Evolutionary conservation across 1,139 yeast species (phyloP).

Genomic region (Blastobotrys ciferrii): DNA sequence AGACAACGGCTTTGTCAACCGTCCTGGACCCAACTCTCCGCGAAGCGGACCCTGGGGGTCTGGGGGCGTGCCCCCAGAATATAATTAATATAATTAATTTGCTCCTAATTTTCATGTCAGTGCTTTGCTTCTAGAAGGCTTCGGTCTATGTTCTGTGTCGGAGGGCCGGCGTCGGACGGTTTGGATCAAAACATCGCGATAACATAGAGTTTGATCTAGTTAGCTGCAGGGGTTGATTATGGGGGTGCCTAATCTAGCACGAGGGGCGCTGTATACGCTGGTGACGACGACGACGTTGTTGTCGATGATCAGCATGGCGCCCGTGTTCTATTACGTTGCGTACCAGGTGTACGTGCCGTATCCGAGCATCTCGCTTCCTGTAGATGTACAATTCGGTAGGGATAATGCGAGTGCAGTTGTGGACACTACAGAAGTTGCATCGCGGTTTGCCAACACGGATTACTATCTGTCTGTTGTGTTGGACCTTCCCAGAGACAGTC

Average conservation of each 20-base stretch:
- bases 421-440: background rate
- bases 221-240: too few relatives aligned
- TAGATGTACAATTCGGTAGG: constrained; percentile 7
- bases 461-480: constrained; percentile 33
- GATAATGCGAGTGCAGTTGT: constrained; percentile 5
- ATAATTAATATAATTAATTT: too few relatives aligned
- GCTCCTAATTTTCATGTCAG: too few relatives aligned
- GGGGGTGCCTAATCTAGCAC: background rate
- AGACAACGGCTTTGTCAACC: too few relatives aligned
- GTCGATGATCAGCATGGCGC: constrained; percentile 6
- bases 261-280: constrained; percentile 5
- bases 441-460: constrained; percentile 17
- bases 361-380: constrained; percentile 9
- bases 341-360: constrained; percentile 15
- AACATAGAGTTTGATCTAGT: too few relatives aligned
- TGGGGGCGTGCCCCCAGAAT: too few relatives aligned
- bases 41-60: too few relatives aligned
- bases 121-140: too few relatives aligned
- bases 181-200: too few relatives aligned
- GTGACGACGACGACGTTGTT: background rate
- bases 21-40: too few relatives aligned
- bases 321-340: constrained; percentile 8
- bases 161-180: too few relatives aligned
- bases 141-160: too few relatives aligned
- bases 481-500: constrained; percentile 32